Percentiles rank a stretch among this genome's conserved stretches.
Conservation (phyloP, 257 asterid genomes). For the Voacanga thouarsii region DNA sequence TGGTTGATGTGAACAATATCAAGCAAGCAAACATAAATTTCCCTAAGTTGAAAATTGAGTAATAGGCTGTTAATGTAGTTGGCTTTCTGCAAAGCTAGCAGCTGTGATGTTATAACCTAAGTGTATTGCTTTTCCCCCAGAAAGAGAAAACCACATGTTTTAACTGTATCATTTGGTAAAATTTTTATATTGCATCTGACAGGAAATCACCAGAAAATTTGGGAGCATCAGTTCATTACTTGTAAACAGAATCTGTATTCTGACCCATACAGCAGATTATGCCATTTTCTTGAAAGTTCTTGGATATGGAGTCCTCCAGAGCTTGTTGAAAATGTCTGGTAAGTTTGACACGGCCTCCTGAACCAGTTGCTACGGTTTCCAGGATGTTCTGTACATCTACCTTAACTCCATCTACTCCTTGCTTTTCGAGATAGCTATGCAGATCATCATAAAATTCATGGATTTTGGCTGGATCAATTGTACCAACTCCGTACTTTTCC, state of each 20-base stretch:
- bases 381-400: slow-evolving; percentile 70
- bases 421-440: slow-evolving; percentile 54
- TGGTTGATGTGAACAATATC: not conserved
- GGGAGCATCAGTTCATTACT: slow-evolving; percentile 25
- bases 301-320: slow-evolving; percentile 52
- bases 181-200: not conserved
- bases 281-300: slow-evolving; percentile 48
- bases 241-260: slow-evolving; percentile 52
- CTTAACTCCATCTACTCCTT: slow-evolving; percentile 74
- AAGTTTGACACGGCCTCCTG: slow-evolving; percentile 71
- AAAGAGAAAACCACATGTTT: not conserved
- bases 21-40: not conserved
- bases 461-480: slow-evolving; percentile 45
- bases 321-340: slow-evolving; percentile 54
- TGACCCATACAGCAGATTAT: slow-evolving; percentile 64
- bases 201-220: not conserved
- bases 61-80: not conserved
- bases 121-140: not conserved
- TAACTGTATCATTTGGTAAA: not conserved
- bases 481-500: slow-evolving; percentile 65
- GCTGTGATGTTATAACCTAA: not conserved
- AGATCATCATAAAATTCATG: slow-evolving; percentile 60
- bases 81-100: not conserved
- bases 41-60: not conserved
- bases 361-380: slow-evolving; percentile 51